These are phyloP conservation scores for Aspergillus hiratsukae DNA, from an alignment of 2,329 filamentous ascomycete genomes.

Conservation along the genomic window DNA sequence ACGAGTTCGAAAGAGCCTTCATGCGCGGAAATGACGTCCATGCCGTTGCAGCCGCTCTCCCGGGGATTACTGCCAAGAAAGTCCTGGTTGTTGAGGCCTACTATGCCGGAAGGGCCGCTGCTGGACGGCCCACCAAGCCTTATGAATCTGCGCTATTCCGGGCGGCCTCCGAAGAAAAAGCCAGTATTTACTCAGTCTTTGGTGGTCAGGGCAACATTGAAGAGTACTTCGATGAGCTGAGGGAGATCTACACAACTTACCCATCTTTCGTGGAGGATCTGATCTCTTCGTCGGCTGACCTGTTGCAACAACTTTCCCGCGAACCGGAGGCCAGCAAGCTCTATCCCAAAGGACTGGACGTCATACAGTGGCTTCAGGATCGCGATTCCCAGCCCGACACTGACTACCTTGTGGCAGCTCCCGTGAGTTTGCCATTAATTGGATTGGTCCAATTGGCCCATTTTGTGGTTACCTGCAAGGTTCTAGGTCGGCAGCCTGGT, in stretches of 20 bases:
- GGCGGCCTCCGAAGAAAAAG: conserved; percentile 77
- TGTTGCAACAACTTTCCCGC: conserved; percentile 78
- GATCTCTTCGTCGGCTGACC: conserved; percentile 72
- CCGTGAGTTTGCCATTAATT: conserved; percentile 93
- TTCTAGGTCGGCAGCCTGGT: conserved; percentile 82
- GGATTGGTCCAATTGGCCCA: conserved; percentile 94
- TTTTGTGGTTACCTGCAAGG: conserved; percentile 90
- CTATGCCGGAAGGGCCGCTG: conserved; percentile 80
- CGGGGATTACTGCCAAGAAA: conserved; percentile 91
- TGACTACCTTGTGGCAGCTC: conserved; percentile 90
- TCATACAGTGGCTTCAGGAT: conserved; percentile 88
- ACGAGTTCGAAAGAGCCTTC: conserved; percentile 95
- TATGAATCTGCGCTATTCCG: conserved; percentile 92
- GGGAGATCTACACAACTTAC: conserved; percentile 87
- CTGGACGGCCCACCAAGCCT: conserved; percentile 79
- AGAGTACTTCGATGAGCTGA: conserved; percentile 97
- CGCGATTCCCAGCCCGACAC: conserved; percentile 85
- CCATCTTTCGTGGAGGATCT: conserved; percentile 85
- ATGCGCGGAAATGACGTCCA: conserved; percentile 95
- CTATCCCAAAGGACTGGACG: conserved; percentile 93
- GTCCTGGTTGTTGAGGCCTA: conserved; percentile 84
- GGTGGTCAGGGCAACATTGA: conserved; percentile 98
- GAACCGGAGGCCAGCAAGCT: conserved; percentile 88
- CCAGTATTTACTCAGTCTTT: conserved; percentile 88
- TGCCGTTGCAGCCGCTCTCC: conserved; percentile 75